Base-by-base conservation (phyloP, 164 flowering plant species). In the Magnolia kwangsiensis region DNA sequence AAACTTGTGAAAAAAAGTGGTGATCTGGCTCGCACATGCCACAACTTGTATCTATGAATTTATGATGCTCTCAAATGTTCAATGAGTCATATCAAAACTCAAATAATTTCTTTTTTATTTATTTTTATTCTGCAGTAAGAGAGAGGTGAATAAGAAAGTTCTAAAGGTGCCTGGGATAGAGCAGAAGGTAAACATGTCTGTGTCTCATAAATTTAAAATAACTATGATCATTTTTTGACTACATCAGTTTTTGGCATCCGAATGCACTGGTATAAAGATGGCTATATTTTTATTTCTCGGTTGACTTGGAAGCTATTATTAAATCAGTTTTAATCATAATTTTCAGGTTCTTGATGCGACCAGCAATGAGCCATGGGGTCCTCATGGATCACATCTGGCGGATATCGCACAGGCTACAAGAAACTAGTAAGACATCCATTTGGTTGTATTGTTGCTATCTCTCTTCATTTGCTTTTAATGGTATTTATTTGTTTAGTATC, bases 311-410 rank as follows among this genome's bases (percentile, higher is more conserved):
- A 11, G 13, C 18, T 55, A 11, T 55, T 50, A 63, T 14, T 63
- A n/a, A 1, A 19, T 64, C 45, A 21, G 51, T 49, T n/a, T 59
- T 21, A 67, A n/a, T 29, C 16, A 63, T 13, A 73, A 9, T 65
- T 29, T 78, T 74, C 80, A 96, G 99, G 95, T 96, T 84, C 99
- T 96, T 80, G 98, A 94, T 88, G 90, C 98, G 72, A 96, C 99
- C 64, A 96, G 97, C 88, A 96, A 96, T 85, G 99, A 96, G 85
- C 89, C 98, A 4, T 94, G 98, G 99, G 99, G 99, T 82, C 98
- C 99, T 74, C 98, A 96, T 89, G 99, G 98, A 75, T 81, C 98
- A 59, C 89, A 84, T 78, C 92, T 96, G 74, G 92, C 98, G 63
- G 99, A 96, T 83, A 89, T 96, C 89, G 99, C 99, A 21, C 89